Base-by-base conservation (phyloP, 192 early-diverging fungal species). In the Mortierella hygrophila region DNA sequence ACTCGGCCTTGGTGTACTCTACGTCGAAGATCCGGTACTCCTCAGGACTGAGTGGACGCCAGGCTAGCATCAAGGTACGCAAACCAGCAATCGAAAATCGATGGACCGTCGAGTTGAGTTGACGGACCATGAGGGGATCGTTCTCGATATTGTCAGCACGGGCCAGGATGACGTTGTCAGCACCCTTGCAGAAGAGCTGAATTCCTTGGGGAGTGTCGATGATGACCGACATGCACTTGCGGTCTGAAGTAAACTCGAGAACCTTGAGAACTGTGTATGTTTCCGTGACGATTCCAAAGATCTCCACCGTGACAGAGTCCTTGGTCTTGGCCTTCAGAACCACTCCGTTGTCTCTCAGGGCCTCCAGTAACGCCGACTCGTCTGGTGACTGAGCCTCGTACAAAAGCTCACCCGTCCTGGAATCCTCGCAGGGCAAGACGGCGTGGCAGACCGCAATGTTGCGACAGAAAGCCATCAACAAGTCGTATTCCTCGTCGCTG, bases 331-430 rank as follows among this genome's bases (percentile, higher is more conserved):
- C 92, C 70, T 89, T 92, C 37, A 90, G 71, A 32, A 90, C 79
- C 68, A 92, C 72, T 9, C 84, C 84, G 47, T 86, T 86, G 37
- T 86, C 84, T 41, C 84, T 75, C 15, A 23, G 92, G 88, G 54
- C 95, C 92, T 85, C 94, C 91, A 74, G 92, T 77, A 99, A 88
- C 3, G 98, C 98, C 5, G 93, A 97, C 90, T 99, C 98, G 85
- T 99, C 98, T 0, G 98, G 98, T 4, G 97, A 97, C n/a, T 96
- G 95, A 9, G 98, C 97, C 82, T 99, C 96, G 84, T 97, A 99
- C 52, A 94, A 88, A 55, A 97, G 94, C 63, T 92, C 91, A 6
- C 91, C 92, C 0, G 93, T 92, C 37, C 91, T 93, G 42, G 92
- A 90, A 63, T 92, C 80, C 57, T 88, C 82, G 85, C 97, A 97